Evolutionary conservation across 73 alveolate species (phyloP), one percentile per base, ranked within the genome.

Genomic region (Stentor coeruleus): DNA sequence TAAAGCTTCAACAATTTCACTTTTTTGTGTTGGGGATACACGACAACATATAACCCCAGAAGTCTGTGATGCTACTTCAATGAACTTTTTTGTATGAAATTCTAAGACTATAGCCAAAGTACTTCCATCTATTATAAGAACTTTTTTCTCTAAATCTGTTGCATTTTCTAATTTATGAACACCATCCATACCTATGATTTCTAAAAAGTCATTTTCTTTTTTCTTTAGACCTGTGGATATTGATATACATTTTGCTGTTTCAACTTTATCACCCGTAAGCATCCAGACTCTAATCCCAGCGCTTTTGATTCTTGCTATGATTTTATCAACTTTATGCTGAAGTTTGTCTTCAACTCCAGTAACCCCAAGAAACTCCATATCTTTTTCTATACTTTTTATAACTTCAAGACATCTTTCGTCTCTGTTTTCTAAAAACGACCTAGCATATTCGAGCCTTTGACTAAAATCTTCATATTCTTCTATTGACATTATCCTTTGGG

Each of bases 231-330:
- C 99, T 31, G 99, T 91, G 14, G 98, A 86, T 66, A 95, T 90
- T 38, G 99, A 98, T 39, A 95, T 93, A 74, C 99, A 95, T 73
- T 93, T 91, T n/a, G 99, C 99, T 36, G 99, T 97, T 83, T 97
- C 99, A 11, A 93, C 95, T 84, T 97, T 97, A 88, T 97, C 99
- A n/a, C 99, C 99, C 15, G 99, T 95, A 66, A 95, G 77, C 99
- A 95, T 95, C 99, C 99, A 95, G 38, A 95, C 89, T 76, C 89
- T 91, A 31, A 95, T 90, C n/a, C 98, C 97, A 28, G 99, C 99
- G 82, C 89, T 90, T 49, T 95, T 82, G 4, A 95, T 58, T 6
- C 89, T 84, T 82, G 94, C 98, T 41, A 95, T 92, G 33, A 94
- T 82, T 37, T 79, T 80, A 28, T 90, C 88, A 0, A 95, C 98